Percentiles rank a stretch among this genome's conserved stretches.
Evolutionary conservation across 73 alveolate species (phyloP).

Genomic region (Loxodes magnus): DNA sequence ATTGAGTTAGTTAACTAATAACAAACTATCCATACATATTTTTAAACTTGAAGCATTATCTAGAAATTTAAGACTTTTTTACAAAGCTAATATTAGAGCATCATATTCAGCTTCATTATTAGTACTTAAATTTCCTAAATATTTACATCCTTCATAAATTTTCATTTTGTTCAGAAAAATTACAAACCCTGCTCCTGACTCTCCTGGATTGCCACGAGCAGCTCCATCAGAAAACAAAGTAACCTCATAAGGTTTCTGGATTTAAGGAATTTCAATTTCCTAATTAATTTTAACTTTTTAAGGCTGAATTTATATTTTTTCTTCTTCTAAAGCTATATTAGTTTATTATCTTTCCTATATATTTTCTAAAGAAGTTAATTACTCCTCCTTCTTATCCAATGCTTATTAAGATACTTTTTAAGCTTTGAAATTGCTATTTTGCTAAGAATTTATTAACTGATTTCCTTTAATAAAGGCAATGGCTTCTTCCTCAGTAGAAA

Average conservation of each 20-base stretch:
- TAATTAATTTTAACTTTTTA: no score
- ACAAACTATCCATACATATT: not conserved
- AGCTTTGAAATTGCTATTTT: not conserved
- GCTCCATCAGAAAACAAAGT: slow-evolving; percentile 8
- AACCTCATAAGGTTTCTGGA: not conserved
- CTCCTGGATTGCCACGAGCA: slow-evolving; percentile 9
- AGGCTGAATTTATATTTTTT: no score
- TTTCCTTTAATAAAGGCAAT: no score
- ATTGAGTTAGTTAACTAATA: not conserved
- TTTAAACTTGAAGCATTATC: not conserved
- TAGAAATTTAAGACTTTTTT: not conserved
- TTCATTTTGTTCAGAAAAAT: not conserved
- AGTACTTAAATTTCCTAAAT: not conserved
- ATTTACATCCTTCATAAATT: not conserved
- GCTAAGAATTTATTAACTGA: slow-evolving; percentile 13
- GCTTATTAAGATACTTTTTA: not conserved
- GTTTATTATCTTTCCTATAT: no score
- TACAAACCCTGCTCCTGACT: slow-evolving; percentile 10
- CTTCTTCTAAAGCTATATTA: no score
- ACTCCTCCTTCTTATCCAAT: not conserved
- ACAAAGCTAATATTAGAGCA: slow-evolving; percentile 1
- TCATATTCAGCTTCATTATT: slow-evolving; percentile 11
- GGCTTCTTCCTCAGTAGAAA: slow-evolving; percentile 22
- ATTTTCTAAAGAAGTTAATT: not conserved
- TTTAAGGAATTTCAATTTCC: no score